These are phyloP conservation scores for Actinidia polygama DNA, from an alignment of 179 eudicot genomes.

Conservation along the genomic window DNA sequence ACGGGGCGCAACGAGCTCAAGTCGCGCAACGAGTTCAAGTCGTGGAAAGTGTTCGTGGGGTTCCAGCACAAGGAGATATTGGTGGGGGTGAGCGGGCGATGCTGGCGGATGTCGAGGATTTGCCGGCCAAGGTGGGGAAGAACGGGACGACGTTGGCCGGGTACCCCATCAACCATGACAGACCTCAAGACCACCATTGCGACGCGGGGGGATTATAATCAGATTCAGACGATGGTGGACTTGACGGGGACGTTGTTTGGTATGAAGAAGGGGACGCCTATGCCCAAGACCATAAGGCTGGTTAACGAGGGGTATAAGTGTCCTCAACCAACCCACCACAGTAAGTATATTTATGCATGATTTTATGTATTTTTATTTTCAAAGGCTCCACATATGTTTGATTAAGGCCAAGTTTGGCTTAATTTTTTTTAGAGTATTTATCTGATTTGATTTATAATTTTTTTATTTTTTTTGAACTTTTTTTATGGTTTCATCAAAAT, in stretches of 20 bases:
- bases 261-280: constrained; percentile 49
- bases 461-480: too few species aligned
- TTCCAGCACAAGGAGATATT: constrained; percentile 73
- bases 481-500: too few species aligned
- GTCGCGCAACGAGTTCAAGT: constrained; percentile 70
- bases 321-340: too few species aligned
- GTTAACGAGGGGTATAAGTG: constrained; percentile 78
- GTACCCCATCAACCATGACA: constrained; percentile 60
- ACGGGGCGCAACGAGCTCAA: too few species aligned
- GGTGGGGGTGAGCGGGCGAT: constrained; percentile 74
- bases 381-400: too few species aligned
- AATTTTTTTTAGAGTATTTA: too few species aligned
- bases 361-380: too few species aligned
- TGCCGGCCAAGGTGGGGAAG: constrained; percentile 63
- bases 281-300: constrained; percentile 81
- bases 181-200: constrained; percentile 86
- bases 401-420: too few species aligned
- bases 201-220: constrained; percentile 69
- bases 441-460: too few species aligned
- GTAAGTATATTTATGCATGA: too few species aligned
- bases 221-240: constrained; percentile 53
- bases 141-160: constrained; percentile 72
- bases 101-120: constrained; percentile 56
- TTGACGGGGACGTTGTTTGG: constrained; percentile 87
- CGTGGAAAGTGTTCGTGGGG: constrained; percentile 77